Conservation (phyloP, 768 basidiomycete species). For the Calocera viscosa region DNA sequence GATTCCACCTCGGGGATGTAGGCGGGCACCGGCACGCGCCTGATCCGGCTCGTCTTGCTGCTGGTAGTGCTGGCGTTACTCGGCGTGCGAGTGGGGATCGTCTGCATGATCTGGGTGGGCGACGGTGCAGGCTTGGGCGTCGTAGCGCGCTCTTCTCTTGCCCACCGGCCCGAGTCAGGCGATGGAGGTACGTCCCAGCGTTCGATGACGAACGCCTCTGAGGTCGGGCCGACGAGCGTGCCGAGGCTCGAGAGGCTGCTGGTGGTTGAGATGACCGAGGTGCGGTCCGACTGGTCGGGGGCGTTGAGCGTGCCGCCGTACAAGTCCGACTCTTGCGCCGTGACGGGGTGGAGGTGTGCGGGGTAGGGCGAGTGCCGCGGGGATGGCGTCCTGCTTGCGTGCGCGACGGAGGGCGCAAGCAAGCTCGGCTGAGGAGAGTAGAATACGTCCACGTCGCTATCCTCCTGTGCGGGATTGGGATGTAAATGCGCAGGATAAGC, state of each 20-base stretch:
- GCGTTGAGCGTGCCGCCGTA: background rate
- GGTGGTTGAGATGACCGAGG: background rate
- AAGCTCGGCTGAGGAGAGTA: too few relatives aligned
- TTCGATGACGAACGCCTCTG: background rate
- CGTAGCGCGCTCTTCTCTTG: background rate
- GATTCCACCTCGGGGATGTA: constrained; percentile 4
- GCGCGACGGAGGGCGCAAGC: too few relatives aligned
- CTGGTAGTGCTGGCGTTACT: background rate
- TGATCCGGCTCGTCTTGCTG: background rate
- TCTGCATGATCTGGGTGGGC: background rate
- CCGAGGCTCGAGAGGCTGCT: constrained; percentile 6
- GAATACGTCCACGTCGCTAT: background rate
- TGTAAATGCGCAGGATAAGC: background rate
- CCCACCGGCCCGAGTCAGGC: background rate
- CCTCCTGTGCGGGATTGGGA: background rate
- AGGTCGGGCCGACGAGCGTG: constrained; percentile 6
- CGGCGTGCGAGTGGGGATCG: background rate
- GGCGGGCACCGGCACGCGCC: background rate
- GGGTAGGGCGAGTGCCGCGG: background rate
- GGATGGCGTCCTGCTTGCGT: background rate
- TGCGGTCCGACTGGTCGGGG: background rate
- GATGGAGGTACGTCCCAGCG: background rate
- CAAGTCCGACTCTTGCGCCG: background rate
- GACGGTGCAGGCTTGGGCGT: background rate
- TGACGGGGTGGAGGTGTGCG: background rate